Evolutionary conservation across 768 basidiomycete genomes (phyloP).

Genomic region (Suillus plorans): DNA sequence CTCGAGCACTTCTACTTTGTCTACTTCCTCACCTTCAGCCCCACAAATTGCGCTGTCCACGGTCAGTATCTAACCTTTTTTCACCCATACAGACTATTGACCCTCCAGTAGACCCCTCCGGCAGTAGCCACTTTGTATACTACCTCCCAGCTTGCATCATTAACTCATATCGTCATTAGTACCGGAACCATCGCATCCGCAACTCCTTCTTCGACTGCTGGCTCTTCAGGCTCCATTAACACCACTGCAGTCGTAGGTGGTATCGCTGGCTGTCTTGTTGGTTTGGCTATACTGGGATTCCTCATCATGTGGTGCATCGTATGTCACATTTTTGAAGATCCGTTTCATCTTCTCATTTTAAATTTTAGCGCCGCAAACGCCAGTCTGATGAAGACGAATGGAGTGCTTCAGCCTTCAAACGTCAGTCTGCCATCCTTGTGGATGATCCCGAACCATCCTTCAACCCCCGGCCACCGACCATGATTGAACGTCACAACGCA

Average conservation of each 20-base stretch:
- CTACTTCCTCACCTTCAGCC: slow-evolving; percentile 3
- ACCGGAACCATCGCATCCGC: slow-evolving; percentile 9
- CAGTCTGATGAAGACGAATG: slow-evolving; percentile 43
- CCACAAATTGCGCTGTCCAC: not conserved
- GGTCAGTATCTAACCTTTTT: not conserved
- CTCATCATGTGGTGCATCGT: slow-evolving; percentile 49
- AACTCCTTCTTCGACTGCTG: slow-evolving; percentile 32
- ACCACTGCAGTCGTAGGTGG: slow-evolving; percentile 37
- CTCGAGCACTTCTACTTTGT: slow-evolving; percentile 7
- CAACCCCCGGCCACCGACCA: slow-evolving; percentile 62
- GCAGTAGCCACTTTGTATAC: not conserved
- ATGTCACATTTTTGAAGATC: slow-evolving; percentile 16
- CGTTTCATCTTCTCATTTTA: slow-evolving; percentile 9
- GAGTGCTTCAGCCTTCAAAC: slow-evolving; percentile 57
- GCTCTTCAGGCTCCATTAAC: slow-evolving; percentile 35
- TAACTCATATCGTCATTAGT: not conserved
- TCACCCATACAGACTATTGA: not conserved
- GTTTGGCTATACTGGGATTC: slow-evolving; percentile 38
- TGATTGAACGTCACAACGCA: slow-evolving; percentile 52
- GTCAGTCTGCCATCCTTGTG: slow-evolving; percentile 59
- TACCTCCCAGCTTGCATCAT: not conserved
- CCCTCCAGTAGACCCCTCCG: not conserved
- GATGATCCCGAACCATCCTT: slow-evolving; percentile 46
- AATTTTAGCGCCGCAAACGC: slow-evolving; percentile 41
- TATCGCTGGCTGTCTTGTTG: slow-evolving; percentile 46